These are phyloP conservation scores for Colletotrichum abscissum DNA, from an alignment of 2,329 filamentous ascomycete species.

Conservation along the genomic window DNA sequence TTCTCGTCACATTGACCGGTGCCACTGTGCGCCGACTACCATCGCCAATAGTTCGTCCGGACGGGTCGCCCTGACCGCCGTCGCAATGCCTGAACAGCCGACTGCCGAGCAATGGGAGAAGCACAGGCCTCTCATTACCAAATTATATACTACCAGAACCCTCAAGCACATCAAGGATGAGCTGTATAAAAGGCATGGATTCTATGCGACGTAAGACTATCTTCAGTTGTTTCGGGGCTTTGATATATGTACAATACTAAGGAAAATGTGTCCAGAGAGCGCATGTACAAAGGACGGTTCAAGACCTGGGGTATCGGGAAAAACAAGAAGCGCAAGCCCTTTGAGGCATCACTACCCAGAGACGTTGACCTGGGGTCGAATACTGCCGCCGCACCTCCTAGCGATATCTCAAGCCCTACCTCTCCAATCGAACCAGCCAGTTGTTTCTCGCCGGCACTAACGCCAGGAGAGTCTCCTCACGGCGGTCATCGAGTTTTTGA, in stretches of 20 bases:
- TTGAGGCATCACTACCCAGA: neutral
- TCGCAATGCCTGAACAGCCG: constrained; percentile 17
- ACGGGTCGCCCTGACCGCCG: neutral
- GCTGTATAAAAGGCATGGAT: constrained; percentile 6
- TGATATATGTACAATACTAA: neutral
- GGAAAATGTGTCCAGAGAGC: neutral
- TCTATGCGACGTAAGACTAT: constrained; percentile 28
- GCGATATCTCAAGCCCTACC: neutral
- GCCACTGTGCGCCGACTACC: neutral
- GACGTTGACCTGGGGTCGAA: too few relatives aligned
- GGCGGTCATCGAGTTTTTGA: neutral
- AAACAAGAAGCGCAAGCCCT: constrained; percentile 17
- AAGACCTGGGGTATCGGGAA: constrained; percentile 29
- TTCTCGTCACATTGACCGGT: neutral
- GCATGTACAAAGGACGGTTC: constrained; percentile 32
- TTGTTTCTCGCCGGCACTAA: neutral
- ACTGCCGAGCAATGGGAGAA: constrained; percentile 28
- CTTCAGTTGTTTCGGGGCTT: neutral
- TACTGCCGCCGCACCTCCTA: neutral
- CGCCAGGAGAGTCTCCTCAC: neutral
- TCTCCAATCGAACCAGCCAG: neutral
- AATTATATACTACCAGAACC: constrained; percentile 19
- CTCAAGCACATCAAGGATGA: constrained; percentile 14
- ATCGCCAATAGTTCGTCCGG: neutral
- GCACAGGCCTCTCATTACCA: constrained; percentile 10